Conservation (phyloP, 768 basidiomycete genomes). For the Tylopilus sp. region DNA sequence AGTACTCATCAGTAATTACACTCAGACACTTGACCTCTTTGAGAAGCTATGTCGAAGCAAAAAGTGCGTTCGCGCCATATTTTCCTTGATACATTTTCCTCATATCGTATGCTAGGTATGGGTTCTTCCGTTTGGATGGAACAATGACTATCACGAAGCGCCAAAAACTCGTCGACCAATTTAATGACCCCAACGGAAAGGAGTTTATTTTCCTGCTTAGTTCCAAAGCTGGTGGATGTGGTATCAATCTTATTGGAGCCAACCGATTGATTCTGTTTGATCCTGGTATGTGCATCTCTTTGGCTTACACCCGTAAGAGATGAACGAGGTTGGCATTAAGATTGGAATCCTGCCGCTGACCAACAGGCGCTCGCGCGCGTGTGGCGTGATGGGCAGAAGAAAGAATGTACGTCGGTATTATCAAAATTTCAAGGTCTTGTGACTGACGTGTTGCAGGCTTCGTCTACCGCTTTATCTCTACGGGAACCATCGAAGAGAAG, state of each 20-base stretch:
- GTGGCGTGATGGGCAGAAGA: slow-evolving; percentile 99
- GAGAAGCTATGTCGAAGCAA: slow-evolving; percentile 84
- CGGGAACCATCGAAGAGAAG: slow-evolving; percentile 98
- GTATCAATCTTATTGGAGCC: slow-evolving; percentile 95
- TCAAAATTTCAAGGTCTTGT: background rate
- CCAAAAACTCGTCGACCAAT: slow-evolving; percentile 94
- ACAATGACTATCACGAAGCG: slow-evolving; percentile 88
- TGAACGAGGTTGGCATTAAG: slow-evolving; percentile 36
- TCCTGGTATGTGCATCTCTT: slow-evolving; percentile 55
- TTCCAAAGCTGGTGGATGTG: slow-evolving; percentile 94
- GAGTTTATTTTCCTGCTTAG: slow-evolving; percentile 94
- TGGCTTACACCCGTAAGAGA: background rate
- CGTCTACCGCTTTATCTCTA: slow-evolving; percentile 96
- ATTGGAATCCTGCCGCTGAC: slow-evolving; percentile 98
- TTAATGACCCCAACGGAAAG: slow-evolving; percentile 89
- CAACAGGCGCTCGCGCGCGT: slow-evolving; percentile 98
- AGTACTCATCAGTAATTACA: slow-evolving; percentile 95
- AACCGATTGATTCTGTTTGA: slow-evolving; percentile 95
- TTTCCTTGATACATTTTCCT: background rate
- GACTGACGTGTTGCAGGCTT: slow-evolving; percentile 57
- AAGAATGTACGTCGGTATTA: slow-evolving; percentile 72
- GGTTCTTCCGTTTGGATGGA: slow-evolving; percentile 91
- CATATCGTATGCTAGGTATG: slow-evolving; percentile 57
- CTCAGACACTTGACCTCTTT: slow-evolving; percentile 91
- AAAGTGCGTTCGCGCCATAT: slow-evolving; percentile 49